Percentiles rank a stretch among this genome's conserved stretches.
phyloP scores from a whole-genome alignment of 306 rosid species.

The Trichosanthes cucumerina region DNA sequence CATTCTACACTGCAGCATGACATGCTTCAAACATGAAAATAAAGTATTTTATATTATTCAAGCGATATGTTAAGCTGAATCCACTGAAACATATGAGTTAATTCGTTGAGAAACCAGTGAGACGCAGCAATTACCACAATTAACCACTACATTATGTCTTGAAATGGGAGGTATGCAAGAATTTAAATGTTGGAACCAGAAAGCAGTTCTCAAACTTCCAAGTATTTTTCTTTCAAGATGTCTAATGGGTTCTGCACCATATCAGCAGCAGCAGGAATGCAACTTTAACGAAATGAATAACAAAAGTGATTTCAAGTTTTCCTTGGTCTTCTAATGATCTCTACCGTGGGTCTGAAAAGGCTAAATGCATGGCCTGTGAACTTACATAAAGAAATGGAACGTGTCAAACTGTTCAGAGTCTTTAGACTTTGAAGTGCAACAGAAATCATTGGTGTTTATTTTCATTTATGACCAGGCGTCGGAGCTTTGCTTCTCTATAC shows the following conservation, averaged over 20 bases:
- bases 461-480: too few species aligned
- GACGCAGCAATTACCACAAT: neutral
- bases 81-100: neutral
- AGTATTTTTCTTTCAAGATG: neutral
- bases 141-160: neutral
- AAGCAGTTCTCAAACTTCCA: neutral
- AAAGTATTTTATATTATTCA: neutral
- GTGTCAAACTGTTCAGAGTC: neutral
- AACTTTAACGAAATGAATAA: neutral
- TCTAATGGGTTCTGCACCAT: neutral
- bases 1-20: conserved; percentile 3
- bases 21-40: neutral
- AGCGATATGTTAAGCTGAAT: neutral
- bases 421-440: neutral
- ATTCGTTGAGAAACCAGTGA: neutral
- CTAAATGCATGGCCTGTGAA: neutral
- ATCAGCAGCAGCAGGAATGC: neutral
- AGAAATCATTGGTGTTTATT: neutral
- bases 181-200: neutral
- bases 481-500: too few species aligned
- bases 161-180: neutral
- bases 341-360: neutral
- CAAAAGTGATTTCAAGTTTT: neutral
- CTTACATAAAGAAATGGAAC: neutral
- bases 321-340: neutral